A percentile compares a stretch with the other conserved stretches of the same genome.
Evolutionary conservation across 2,329 filamentous ascomycete genomes (phyloP).

Genomic region (Fusarium multiceps): DNA sequence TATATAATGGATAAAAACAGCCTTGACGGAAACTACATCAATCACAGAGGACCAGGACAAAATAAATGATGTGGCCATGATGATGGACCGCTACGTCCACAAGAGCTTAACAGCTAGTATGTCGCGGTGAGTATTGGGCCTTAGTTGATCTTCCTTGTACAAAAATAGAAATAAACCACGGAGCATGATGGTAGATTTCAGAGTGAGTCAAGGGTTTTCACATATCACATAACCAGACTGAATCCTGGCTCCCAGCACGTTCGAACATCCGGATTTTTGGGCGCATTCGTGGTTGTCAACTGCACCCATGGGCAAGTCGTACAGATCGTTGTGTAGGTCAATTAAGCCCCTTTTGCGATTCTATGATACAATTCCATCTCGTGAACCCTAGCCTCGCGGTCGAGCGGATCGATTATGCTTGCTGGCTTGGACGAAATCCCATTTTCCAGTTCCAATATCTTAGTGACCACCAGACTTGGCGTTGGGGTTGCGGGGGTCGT

Average conservation of each 20-base stretch:
- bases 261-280: conserved; percentile 12
- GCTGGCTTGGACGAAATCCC: conserved; percentile 39
- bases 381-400: conserved; percentile 38
- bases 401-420: conserved; percentile 45
- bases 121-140: conserved; percentile 76
- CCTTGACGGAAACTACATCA: not conserved
- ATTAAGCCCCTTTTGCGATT: conserved; percentile 51
- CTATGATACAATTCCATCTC: conserved; percentile 58
- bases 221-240: conserved; percentile 10
- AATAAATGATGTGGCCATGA: conserved; percentile 64
- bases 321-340: conserved; percentile 47
- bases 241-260: not conserved
- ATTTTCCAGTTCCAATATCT: conserved; percentile 37
- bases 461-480: conserved; percentile 63
- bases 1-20: not conserved
- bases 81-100: conserved; percentile 79
- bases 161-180: conserved; percentile 86
- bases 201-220: conserved; percentile 78
- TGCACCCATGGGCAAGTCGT: conserved; percentile 4
- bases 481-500: conserved; percentile 90
- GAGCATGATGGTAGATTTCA: conserved; percentile 74
- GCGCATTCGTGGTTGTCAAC: not conserved
- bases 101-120: conserved; percentile 56
- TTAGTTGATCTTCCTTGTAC: conserved; percentile 76
- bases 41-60: not conserved